These are phyloP conservation scores for Eutrema yunnanense DNA, from an alignment of 345 rosid species.

Conservation along the genomic window DNA sequence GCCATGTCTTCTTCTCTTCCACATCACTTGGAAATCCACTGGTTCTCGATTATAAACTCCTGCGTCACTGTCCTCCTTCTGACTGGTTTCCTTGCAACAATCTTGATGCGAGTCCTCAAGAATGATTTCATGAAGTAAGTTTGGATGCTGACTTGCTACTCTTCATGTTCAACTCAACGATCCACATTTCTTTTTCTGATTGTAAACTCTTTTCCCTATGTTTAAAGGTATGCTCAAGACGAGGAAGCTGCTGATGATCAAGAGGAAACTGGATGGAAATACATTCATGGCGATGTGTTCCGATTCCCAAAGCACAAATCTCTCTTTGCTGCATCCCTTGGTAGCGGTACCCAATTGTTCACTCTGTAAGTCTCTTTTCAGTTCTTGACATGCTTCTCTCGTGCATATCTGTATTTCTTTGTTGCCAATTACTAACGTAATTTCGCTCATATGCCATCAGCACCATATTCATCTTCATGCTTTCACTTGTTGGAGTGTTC, in stretches of 20 bases:
- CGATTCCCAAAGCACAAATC: constrained; percentile 69
- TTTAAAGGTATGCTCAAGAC: constrained; percentile 67
- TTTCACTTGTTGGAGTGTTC: constrained; percentile 84
- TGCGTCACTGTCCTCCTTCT: constrained; percentile 87
- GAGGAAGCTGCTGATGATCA: constrained; percentile 88
- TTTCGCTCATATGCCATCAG: constrained; percentile 28
- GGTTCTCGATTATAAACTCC: constrained; percentile 88
- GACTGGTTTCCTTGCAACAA: constrained; percentile 90
- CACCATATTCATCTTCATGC: constrained; percentile 71
- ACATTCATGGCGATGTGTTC: constrained; percentile 82
- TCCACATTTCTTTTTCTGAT: not conserved
- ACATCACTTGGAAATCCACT: constrained; percentile 86
- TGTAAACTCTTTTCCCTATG: not conserved
- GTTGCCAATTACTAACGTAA: not conserved
- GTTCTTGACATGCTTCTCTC: not conserved
- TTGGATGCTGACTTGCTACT: not conserved
- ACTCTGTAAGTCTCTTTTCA: constrained; percentile 53
- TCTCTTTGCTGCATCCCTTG: constrained; percentile 70
- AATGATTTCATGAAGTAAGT: constrained; percentile 89
- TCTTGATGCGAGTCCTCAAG: constrained; percentile 86
- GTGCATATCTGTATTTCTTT: not conserved
- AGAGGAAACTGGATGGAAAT: constrained; percentile 93
- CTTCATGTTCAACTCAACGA: not conserved
- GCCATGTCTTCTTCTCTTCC: constrained; percentile 81
- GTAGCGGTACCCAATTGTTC: constrained; percentile 74